These are phyloP conservation scores for Rhodamnia argentea DNA, from an alignment of 345 rosid species.

Conservation along the genomic window DNA sequence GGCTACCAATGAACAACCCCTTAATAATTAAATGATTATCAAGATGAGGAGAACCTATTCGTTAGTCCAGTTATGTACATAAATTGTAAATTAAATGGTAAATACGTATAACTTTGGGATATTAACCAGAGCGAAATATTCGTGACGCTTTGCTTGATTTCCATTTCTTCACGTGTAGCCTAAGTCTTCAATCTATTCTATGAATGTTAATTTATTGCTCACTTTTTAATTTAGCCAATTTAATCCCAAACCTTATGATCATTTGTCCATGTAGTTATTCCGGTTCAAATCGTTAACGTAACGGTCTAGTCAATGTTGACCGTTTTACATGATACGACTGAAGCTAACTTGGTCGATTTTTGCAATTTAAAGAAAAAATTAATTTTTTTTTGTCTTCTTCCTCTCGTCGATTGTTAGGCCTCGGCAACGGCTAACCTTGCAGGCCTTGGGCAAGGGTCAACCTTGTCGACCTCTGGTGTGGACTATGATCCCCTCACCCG, in stretches of 20 bases:
- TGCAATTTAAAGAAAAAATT: too few relatives aligned
- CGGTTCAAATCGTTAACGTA: accelerated
- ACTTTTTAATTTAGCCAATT: background rate
- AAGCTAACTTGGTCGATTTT: background rate
- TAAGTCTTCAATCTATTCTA: background rate
- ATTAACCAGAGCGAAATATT: background rate
- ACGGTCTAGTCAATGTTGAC: background rate
- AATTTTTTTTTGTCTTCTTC: background rate
- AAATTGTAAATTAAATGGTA: background rate
- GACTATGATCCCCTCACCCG: background rate
- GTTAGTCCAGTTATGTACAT: background rate
- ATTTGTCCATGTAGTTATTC: background rate
- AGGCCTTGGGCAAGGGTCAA: background rate
- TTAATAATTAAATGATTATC: background rate
- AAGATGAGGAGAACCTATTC: background rate
- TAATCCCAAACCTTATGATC: background rate
- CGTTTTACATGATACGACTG: background rate
- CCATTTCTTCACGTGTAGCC: background rate
- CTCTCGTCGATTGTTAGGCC: background rate
- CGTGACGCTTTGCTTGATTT: background rate
- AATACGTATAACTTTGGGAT: background rate
- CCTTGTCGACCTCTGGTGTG: background rate
- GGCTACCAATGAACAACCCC: background rate
- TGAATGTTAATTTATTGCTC: background rate
- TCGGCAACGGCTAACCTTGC: background rate